Conservation (phyloP, 2,329 filamentous ascomycete genomes). For the Cladosporium oxysporum region DNA sequence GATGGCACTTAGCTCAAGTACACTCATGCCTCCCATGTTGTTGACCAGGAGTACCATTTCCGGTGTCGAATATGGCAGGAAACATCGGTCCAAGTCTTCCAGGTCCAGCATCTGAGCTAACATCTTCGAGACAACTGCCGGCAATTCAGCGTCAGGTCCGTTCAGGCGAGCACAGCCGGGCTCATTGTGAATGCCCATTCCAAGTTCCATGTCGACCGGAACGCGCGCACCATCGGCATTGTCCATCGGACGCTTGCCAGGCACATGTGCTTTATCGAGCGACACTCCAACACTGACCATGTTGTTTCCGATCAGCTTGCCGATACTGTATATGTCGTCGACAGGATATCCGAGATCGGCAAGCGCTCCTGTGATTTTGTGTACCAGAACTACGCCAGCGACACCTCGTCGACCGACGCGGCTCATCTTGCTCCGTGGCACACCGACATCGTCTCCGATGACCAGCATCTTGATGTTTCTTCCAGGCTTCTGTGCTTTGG, state of each 20-base stretch:
- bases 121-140: constrained; percentile 58
- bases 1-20: constrained; percentile 71
- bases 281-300: constrained; percentile 83
- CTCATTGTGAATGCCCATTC: constrained; percentile 73
- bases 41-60: constrained; percentile 71
- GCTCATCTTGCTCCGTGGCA: constrained; percentile 75
- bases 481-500: constrained; percentile 67
- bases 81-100: constrained; percentile 67
- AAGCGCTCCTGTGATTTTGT: constrained; percentile 83
- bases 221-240: constrained; percentile 56
- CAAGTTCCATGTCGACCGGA: constrained; percentile 63
- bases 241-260: constrained; percentile 64
- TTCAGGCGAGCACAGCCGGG: constrained; percentile 43
- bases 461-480: constrained; percentile 83
- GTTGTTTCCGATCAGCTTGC: constrained; percentile 72
- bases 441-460: constrained; percentile 88
- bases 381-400: constrained; percentile 85
- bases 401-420: constrained; percentile 91
- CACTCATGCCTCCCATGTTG: constrained; percentile 72
- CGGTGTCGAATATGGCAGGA: constrained; percentile 60
- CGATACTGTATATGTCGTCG: constrained; percentile 70
- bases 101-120: constrained; percentile 64
- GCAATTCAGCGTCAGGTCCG: constrained; percentile 44
- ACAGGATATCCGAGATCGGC: constrained; percentile 66
- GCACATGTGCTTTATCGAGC: constrained; percentile 89